Base-by-base conservation (phyloP, 139 green algal species). In the Desmodesmus armatus region DNA sequence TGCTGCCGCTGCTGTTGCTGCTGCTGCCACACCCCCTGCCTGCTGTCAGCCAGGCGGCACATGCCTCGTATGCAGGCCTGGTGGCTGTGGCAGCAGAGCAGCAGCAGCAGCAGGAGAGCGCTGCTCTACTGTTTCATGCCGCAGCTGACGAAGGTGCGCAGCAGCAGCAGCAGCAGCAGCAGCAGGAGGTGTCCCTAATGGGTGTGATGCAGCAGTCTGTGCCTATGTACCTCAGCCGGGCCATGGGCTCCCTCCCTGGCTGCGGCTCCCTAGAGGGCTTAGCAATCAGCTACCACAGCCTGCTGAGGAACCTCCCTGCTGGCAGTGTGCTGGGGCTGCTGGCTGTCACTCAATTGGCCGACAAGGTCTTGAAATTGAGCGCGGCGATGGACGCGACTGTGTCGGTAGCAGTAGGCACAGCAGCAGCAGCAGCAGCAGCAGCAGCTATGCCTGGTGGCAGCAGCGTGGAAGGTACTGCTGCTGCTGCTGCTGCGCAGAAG, bases 1-100 rank as follows among this genome's bases (percentile, higher is more conserved):
- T 79, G 41, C 37, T 82, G 76, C 76, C 76, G 33, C 37, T 82
- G 53, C 51, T 82, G 76, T 39, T 82, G 55, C 76, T 82, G 55
- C 76, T 82, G 53, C 23, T 72, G 37, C 76, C 76, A 29, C 76
- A 82, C 31, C 76, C 76, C 23, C 35, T 71, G 35, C 41, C 55
- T 60, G 27, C 51, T 82, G 55, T 72, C 76, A 58, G 19, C n/a
- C n/a, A 82, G 1, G 76, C 51, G 27, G 76, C 76, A 44, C 76
- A 82, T 49, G 21, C 76, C 40, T 53, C 76, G 1, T 65, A 60
- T 41, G 55, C 55, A 41, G 55, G 55, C 4, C n/a, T 82, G 55
- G 35, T 82, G 4, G 44, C 55, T 1, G 17, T n/a, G 47, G 76
- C 74, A 70, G 49, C 17, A 53, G 33, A 44, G 51, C 53, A 23